phyloP scores from a whole-genome alignment of 2,329 filamentous ascomycete genomes.

The Biscogniauxia mediterranea region DNA sequence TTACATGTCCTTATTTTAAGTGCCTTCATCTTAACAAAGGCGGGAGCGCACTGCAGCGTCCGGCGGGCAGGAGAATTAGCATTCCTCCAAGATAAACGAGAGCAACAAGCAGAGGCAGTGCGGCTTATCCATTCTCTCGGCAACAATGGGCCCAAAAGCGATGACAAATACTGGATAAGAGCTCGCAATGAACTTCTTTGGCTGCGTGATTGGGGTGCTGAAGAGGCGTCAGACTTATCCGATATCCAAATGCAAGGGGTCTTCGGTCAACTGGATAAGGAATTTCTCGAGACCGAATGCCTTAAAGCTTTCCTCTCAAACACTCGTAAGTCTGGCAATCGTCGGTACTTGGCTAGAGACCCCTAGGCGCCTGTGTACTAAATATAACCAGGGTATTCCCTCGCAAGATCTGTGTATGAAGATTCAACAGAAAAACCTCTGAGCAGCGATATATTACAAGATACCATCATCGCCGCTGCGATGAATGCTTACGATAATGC shows the following conservation, averaged over 20 bases:
- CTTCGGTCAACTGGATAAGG: slow-evolving; percentile 58
- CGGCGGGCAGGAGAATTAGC: slow-evolving; percentile 60
- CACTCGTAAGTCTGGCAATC: slow-evolving; percentile 48
- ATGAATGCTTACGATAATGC: slow-evolving; percentile 77
- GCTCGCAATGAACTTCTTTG: slow-evolving; percentile 66
- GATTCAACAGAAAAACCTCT: slow-evolving; percentile 50
- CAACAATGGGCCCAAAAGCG: slow-evolving; percentile 51
- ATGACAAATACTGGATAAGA: slow-evolving; percentile 63
- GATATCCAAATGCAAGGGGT: slow-evolving; percentile 45
- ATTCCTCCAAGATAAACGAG: slow-evolving; percentile 60
- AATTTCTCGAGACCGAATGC: slow-evolving; percentile 68
- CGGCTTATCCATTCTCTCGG: slow-evolving; percentile 57
- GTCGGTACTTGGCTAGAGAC: not conserved
- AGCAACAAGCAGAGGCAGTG: slow-evolving; percentile 60
- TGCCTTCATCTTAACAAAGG: slow-evolving; percentile 53
- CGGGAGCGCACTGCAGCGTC: slow-evolving; percentile 50
- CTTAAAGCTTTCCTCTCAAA: slow-evolving; percentile 65
- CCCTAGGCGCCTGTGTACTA: slow-evolving; percentile 14
- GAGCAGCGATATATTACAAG: slow-evolving; percentile 49
- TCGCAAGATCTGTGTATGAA: slow-evolving; percentile 63
- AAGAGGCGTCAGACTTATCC: slow-evolving; percentile 36
- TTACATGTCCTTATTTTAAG: slow-evolving; percentile 63
- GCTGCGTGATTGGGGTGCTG: slow-evolving; percentile 69
- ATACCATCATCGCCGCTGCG: slow-evolving; percentile 60
- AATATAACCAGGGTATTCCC: slow-evolving; percentile 50